Conservation (phyloP, 345 rosid species). For the Populus nigra region DNA sequence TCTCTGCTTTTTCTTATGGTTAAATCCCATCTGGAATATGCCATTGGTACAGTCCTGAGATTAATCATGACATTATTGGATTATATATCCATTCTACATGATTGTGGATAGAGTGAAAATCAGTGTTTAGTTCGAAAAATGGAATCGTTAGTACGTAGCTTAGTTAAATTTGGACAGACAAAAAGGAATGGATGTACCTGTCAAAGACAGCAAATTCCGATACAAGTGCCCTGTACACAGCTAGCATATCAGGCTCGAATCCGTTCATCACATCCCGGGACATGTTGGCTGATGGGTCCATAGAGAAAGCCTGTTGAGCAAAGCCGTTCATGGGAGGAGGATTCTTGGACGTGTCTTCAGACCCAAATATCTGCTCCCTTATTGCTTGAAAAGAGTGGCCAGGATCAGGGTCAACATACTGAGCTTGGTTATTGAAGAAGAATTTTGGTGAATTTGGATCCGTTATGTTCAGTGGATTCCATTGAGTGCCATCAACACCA, state of each 20-base stretch:
- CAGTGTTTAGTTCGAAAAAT: not conserved
- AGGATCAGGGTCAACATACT: constrained; percentile 88
- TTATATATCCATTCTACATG: not conserved
- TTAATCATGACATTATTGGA: not conserved
- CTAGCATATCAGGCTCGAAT: constrained; percentile 58
- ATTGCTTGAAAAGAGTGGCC: constrained; percentile 96
- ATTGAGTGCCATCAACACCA: constrained; percentile 72
- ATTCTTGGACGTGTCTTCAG: constrained; percentile 49
- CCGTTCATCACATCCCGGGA: constrained; percentile 77
- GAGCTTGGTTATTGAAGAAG: constrained; percentile 49
- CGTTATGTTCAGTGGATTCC: constrained; percentile 42
- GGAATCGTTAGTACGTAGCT: not conserved
- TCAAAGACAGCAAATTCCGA: constrained; percentile 84
- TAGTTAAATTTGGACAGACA: not conserved
- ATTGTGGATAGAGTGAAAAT: not conserved
- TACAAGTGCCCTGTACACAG: constrained; percentile 79
- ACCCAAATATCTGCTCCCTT: constrained; percentile 84
- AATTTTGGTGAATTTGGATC: constrained; percentile 51
- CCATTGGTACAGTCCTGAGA: not conserved
- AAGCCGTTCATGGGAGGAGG: constrained; percentile 90
- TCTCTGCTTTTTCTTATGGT: not conserved
- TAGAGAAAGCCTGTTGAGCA: constrained; percentile 70
- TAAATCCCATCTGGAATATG: not conserved
- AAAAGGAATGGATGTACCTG: constrained; percentile 33
- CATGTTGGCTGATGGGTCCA: constrained; percentile 56